These are phyloP conservation scores for Vitis riparia DNA, from an alignment of 164 flowering plant species.

Conservation along the genomic window DNA sequence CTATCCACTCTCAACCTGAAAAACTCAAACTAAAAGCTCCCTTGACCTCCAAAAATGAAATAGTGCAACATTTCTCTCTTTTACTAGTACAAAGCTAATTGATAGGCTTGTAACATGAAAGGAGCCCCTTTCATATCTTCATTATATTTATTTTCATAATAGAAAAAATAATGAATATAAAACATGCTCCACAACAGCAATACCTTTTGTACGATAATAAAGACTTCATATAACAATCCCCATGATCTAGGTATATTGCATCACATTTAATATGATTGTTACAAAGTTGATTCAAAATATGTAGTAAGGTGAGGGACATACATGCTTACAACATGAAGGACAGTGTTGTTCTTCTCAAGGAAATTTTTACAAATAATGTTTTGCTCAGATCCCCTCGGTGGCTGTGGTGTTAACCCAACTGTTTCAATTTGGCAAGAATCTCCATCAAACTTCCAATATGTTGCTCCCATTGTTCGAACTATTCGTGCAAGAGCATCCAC, in stretches of 20 bases:
- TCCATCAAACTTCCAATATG: conserved; percentile 41
- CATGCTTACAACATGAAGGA: conserved; percentile 50
- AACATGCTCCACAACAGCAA: background rate
- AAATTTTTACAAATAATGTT: conserved; percentile 34
- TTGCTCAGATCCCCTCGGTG: conserved; percentile 22
- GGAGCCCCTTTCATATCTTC: background rate
- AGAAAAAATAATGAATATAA: background rate
- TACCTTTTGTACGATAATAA: background rate
- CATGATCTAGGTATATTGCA: background rate
- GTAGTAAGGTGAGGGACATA: conserved; percentile 17
- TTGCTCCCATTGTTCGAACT: conserved; percentile 40
- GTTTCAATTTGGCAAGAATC: conserved; percentile 27
- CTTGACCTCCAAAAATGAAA: no score
- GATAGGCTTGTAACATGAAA: no score
- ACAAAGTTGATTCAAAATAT: no score
- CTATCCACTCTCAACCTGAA: no score
- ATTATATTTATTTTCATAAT: background rate
- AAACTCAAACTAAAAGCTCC: no score
- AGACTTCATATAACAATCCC: background rate
- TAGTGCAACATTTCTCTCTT: no score
- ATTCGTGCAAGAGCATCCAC: conserved; percentile 35
- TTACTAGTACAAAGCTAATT: no score
- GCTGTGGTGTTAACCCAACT: conserved; percentile 19
- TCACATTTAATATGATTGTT: background rate
- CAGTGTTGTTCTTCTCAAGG: conserved; percentile 22